A percentile compares a stretch with the other conserved stretches of the same genome.
phyloP scores from a whole-genome alignment of 1,284 basidiomycete species.

The Thecaphora thlaspeos region DNA sequence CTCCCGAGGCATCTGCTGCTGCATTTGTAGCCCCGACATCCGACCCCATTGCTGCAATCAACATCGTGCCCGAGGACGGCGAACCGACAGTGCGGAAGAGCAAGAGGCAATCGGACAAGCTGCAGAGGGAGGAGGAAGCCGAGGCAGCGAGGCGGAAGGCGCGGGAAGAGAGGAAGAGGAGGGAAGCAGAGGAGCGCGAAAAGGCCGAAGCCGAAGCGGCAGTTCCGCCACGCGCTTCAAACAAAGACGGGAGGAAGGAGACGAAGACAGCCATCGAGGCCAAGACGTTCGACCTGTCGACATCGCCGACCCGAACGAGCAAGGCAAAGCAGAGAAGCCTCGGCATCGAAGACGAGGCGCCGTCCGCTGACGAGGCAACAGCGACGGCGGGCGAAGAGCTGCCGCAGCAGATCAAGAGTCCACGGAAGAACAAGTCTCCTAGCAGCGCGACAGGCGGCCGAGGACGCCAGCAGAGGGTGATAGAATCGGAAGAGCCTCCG shows the following conservation, averaged over 20 bases:
- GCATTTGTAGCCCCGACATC: neutral
- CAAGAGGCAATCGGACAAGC: neutral
- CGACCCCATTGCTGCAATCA: neutral
- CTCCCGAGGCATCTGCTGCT: too few relatives aligned
- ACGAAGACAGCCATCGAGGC: neutral
- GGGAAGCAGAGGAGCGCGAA: neutral
- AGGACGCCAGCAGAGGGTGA: too few relatives aligned
- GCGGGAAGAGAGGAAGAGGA: neutral
- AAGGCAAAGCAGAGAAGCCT: neutral
- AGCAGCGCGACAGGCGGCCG: too few relatives aligned
- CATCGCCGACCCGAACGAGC: neutral
- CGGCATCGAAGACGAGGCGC: neutral
- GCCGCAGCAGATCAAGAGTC: too few relatives aligned
- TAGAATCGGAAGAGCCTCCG: too few relatives aligned
- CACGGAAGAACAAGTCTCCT: too few relatives aligned
- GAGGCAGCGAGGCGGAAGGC: neutral
- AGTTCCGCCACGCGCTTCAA: neutral
- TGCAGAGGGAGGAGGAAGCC: neutral
- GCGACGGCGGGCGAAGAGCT: neutral
- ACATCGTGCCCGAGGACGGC: neutral
- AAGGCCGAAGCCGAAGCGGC: neutral
- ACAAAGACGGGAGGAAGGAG: neutral
- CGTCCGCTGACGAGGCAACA: neutral
- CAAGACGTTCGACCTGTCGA: neutral
- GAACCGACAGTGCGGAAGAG: neutral